Base-by-base conservation (phyloP, 2,329 filamentous ascomycete species). In the Pseudogymnoascus sp. region DNA sequence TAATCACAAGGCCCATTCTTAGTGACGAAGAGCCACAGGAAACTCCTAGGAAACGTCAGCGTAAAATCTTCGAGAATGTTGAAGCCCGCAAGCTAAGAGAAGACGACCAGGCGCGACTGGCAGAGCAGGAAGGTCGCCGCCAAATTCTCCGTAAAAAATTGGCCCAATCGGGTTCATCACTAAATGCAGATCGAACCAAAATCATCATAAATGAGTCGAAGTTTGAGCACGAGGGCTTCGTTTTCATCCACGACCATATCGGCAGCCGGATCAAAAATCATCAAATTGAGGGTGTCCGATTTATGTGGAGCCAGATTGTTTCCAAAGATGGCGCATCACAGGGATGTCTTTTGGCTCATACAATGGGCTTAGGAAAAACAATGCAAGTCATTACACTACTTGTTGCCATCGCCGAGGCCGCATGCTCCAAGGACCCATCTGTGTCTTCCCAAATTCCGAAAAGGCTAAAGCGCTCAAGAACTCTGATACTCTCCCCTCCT, bases 321-420 rank as follows among this genome's bases (percentile, higher is more conserved):
- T 80, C 82, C 33, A 82, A 64, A 9, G 67, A 86, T 63, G 73
- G 78, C 1, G 35, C 33, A 40, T 7, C 59, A 15, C 87, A 92
- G 74, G 92, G 92, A 2, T 96, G 90, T 71, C 80, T 96, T 11
- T 79, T 96, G 19, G 89, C 92, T 5, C 92, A 96, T 73, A 91
- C 90, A 0, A 96, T 96, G 92, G 93, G 93, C 1, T 77, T 96
- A 2, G 92, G 92, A 15, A 97, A 96, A 77, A 96, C 92, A 0
- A 91, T 96, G 87, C 92, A 96, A 76, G 84, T 91, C 5, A 91
- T 96, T 65, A 89, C 91, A 0, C 78, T 96, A n/a, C 81, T 97
- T 5, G 82, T 89, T 15, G 87, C 90, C 0, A 83, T 96, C 65
- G 80, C 86, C 4, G 82, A 90, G 68, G 84, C 90, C 2, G 80